phyloP scores from a whole-genome alignment of 1,284 basidiomycete species.

The Rhodotorula sp. region DNA sequence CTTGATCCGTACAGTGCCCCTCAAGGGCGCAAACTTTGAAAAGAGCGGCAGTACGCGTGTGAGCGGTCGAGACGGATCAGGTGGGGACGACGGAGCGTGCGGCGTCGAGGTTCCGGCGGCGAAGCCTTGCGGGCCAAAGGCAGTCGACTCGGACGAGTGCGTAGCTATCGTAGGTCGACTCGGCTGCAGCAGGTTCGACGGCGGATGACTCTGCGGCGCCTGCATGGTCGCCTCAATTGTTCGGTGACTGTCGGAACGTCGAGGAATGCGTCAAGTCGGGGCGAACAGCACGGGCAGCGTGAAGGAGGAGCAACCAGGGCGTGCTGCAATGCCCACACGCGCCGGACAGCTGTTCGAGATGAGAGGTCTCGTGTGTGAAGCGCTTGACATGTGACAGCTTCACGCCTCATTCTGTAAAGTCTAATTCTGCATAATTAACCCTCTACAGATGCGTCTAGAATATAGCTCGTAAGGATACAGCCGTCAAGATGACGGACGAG shows the following conservation, averaged over 20 bases:
- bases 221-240: not conserved
- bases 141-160: constrained; percentile 8
- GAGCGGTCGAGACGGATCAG: not conserved
- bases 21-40: constrained; percentile 4
- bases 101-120: not conserved
- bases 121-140: constrained; percentile 5
- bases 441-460: constrained; percentile 6
- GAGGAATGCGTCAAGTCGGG: too few relatives aligned
- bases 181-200: constrained; percentile 19
- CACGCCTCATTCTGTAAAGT: too few relatives aligned
- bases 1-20: constrained; percentile 23
- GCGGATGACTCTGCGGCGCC: constrained; percentile 13
- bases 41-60: constrained; percentile 9
- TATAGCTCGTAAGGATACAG: constrained; percentile 28
- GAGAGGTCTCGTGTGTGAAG: not conserved
- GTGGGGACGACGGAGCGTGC: constrained; percentile 1
- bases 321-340: too few relatives aligned
- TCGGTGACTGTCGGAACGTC: too few relatives aligned
- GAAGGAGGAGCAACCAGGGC: too few relatives aligned
- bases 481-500: constrained; percentile 34
- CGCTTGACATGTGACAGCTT: too few relatives aligned
- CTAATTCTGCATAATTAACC: too few relatives aligned
- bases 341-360: too few relatives aligned
- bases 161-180: constrained; percentile 19
- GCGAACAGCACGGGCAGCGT: too few relatives aligned